phyloP scores from a whole-genome alignment of 1,139 yeast genomes.

The Petasospora fabianii region DNA sequence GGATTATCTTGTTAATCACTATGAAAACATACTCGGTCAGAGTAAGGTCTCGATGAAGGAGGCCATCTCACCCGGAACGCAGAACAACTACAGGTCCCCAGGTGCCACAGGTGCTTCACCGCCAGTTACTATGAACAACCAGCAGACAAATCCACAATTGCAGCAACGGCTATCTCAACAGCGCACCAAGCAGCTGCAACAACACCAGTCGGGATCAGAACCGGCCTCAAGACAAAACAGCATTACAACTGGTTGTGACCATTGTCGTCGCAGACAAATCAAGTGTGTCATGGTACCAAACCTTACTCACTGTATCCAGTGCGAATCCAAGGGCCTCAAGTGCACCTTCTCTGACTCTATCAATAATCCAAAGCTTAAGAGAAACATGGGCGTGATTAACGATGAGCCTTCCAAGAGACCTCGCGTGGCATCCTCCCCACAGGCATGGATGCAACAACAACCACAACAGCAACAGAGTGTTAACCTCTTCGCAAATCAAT shows the following conservation, averaged over 20 bases:
- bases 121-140: background rate
- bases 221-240: background rate
- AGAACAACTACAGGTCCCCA: slow-evolving; percentile 13
- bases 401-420: slow-evolving; percentile 12
- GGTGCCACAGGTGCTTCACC: background rate
- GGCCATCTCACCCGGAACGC: slow-evolving; percentile 18
- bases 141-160: slow-evolving; percentile 2
- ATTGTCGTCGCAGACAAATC: slow-evolving; percentile 61
- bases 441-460: slow-evolving; percentile 6
- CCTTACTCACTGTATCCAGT: slow-evolving; percentile 57
- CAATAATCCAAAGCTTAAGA: slow-evolving; percentile 25
- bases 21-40: slow-evolving; percentile 24
- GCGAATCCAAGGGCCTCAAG: slow-evolving; percentile 63
- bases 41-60: slow-evolving; percentile 21
- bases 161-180: slow-evolving; percentile 5
- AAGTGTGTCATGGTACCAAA: slow-evolving; percentile 63
- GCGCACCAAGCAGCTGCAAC: slow-evolving; percentile 2
- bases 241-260: slow-evolving; percentile 52
- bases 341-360: slow-evolving; percentile 48
- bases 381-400: slow-evolving; percentile 25
- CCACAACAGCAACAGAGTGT: no score
- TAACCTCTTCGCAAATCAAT: no score
- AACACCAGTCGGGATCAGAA: background rate
- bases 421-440: slow-evolving; percentile 3
- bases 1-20: slow-evolving; percentile 21